Base-by-base conservation (phyloP, 1,284 basidiomycete species). In the Stereum hirsutum region DNA sequence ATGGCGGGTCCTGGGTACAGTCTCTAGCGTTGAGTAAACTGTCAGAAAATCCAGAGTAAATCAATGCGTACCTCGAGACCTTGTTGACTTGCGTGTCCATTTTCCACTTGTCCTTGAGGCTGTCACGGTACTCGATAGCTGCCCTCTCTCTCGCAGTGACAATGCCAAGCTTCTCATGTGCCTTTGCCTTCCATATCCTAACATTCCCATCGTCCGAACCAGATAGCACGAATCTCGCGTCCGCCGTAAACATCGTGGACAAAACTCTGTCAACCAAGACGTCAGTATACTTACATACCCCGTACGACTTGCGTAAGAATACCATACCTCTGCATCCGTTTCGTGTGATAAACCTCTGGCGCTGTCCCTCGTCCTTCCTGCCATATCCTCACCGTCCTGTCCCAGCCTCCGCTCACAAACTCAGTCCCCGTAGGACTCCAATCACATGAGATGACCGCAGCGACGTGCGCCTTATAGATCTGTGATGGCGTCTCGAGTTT, bases 191-290 rank as follows among this genome's bases (percentile, higher is more conserved):
- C 96, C 96, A 99, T 54, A 99, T 77, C 33, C 95, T 79, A 44
- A 98, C 81, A 56, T 98, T 98, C 24, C 95, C 95, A 57, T 99
- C 96, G 60, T 99, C 96, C 0, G 92, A 96, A 6, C 93, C 96
- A 3, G 88, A 84, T 6, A 99, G 65, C 23, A 99, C 84, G 66
- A 94, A 99, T 30, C 93, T 82, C 15, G 94, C 84, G 50, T 99
- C 96, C 17, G 83, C 81, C 0, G 91, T 91, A 66, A 86, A 98
- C 52, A 78, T 69, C 30, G 81, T 84, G 34, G 81, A 79, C 7
- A 78, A 74, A 10, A 89, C 80, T 49, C 83, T 85, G 48, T 8
- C 60, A 35, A 1, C 11, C 11, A 30, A 30, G 7, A 64, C 56
- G 55, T 49, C 10, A 31, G 24, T 5, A 21, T 19, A 15, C 15